These are phyloP conservation scores for Delitschia confertaspora DNA, from an alignment of 495 filamentous ascomycete genomes.

Conservation along the genomic window DNA sequence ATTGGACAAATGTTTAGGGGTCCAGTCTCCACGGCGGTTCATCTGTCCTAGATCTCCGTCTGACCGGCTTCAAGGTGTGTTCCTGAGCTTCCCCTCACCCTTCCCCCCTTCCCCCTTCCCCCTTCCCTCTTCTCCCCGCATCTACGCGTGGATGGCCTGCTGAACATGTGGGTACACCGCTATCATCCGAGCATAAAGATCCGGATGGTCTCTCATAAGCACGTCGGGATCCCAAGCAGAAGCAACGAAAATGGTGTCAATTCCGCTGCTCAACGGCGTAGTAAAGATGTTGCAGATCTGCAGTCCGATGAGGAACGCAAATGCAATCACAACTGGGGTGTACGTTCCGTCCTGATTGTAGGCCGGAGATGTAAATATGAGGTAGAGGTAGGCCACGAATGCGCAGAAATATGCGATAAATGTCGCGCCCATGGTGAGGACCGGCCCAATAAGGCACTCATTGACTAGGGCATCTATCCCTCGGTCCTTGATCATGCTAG, in stretches of 20 bases:
- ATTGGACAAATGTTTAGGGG: too few species aligned
- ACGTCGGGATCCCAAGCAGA: constrained; percentile 85
- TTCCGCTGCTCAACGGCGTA: constrained; percentile 51
- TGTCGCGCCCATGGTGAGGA: constrained; percentile 77
- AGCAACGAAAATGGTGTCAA: constrained; percentile 79
- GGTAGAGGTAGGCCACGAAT: constrained; percentile 73
- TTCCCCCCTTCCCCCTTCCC: not conserved
- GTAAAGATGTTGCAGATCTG: constrained; percentile 86
- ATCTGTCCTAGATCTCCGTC: too few species aligned
- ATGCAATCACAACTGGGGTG: constrained; percentile 72
- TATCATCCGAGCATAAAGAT: constrained; percentile 68
- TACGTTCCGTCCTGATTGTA: constrained; percentile 67
- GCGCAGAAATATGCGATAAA: constrained; percentile 79
- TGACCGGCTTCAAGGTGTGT: too few species aligned
- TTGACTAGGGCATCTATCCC: constrained; percentile 84
- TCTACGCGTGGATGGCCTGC: constrained; percentile 53
- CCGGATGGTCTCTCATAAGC: constrained; percentile 70
- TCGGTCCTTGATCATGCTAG: constrained; percentile 74
- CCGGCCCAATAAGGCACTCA: constrained; percentile 82
- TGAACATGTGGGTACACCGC: constrained; percentile 77
- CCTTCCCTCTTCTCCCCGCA: not conserved
- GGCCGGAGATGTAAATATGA: constrained; percentile 64
- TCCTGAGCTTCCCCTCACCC: not conserved
- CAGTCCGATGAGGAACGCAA: constrained; percentile 73
- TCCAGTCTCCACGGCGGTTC: too few species aligned